Evolutionary conservation across 2,329 filamentous ascomycete genomes (phyloP).

Genomic region (Claviceps arundinis): DNA sequence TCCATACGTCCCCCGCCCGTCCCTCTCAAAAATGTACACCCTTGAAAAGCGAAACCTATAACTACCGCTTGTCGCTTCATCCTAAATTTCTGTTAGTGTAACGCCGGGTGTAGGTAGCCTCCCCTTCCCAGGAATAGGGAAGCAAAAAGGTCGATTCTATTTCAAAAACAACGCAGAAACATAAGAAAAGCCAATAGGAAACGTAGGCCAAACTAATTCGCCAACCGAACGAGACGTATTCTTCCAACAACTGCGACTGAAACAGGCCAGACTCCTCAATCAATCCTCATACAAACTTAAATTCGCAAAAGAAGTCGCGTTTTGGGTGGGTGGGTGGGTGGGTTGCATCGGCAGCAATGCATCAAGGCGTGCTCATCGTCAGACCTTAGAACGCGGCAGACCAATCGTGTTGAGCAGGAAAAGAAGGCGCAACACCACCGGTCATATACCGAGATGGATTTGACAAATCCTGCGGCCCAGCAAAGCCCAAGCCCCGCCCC

Average conservation of each 20-base stretch:
- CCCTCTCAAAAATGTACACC: no score
- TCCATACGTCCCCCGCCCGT: no score
- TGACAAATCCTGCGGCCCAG: conserved; percentile 25
- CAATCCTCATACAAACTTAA: neutral
- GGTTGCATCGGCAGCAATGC: neutral
- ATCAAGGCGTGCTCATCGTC: conserved; percentile 52
- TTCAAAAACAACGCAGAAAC: neutral
- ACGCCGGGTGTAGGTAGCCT: neutral
- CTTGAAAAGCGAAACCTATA: no score
- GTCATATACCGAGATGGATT: conserved; percentile 23
- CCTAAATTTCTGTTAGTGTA: neutral
- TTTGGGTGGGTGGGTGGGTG: no score
- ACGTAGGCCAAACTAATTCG: neutral
- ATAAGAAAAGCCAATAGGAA: neutral
- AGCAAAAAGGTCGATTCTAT: conserved; percentile 7
- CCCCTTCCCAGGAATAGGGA: neutral
- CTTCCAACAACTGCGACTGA: neutral
- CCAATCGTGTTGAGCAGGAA: conserved; percentile 45
- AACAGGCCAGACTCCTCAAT: neutral
- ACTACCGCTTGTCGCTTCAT: no score
- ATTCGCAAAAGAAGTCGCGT: no score
- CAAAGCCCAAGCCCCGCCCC: conserved; percentile 35
- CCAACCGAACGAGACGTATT: neutral
- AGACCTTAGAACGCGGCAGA: conserved; percentile 53
- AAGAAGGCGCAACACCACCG: conserved; percentile 24